phyloP scores from a whole-genome alignment of 352 stramenopile genomes.

The Phytophthora ohioensis region DNA sequence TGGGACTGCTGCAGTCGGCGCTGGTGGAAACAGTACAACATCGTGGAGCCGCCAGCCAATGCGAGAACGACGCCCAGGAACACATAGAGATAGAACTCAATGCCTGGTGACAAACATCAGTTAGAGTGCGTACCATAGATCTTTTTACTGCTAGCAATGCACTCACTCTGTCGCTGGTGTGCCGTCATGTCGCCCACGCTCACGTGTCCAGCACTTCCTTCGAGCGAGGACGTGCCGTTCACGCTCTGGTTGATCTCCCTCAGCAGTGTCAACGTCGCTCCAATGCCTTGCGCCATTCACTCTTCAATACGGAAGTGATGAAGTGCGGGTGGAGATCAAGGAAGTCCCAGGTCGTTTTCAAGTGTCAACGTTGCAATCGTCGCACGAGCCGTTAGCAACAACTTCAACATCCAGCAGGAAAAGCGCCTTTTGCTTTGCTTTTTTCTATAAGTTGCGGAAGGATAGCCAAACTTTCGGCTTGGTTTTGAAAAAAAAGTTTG shows the following conservation, averaged over 20 bases:
- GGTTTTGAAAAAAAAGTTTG: no score
- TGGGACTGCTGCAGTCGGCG: constrained; percentile 63
- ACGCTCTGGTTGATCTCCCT: background rate
- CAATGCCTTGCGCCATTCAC: constrained; percentile 8
- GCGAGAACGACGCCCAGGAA: constrained; percentile 71
- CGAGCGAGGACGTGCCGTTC: constrained; percentile 6
- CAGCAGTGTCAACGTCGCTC: constrained; percentile 1
- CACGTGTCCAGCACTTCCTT: constrained; percentile 14
- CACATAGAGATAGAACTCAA: constrained; percentile 79
- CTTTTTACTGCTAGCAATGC: background rate
- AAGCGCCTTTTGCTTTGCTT: background rate
- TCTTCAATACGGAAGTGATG: constrained; percentile 3
- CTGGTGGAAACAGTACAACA: constrained; percentile 77
- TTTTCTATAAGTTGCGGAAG: no score
- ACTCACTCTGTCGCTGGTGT: constrained; percentile 35
- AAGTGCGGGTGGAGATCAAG: constrained; percentile 1
- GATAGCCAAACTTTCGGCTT: no score
- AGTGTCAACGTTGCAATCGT: constrained; percentile 27
- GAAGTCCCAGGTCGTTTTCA: constrained; percentile 20
- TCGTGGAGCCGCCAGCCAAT: constrained; percentile 49
- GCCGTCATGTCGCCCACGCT: constrained; percentile 6
- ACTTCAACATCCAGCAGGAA: constrained; percentile 26
- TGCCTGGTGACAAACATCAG: constrained; percentile 20
- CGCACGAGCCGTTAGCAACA: constrained; percentile 21
- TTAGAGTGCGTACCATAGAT: background rate